These are phyloP conservation scores for Salmacisia buchloeana DNA, from an alignment of 1,284 basidiomycete species.

Conservation along the genomic window DNA sequence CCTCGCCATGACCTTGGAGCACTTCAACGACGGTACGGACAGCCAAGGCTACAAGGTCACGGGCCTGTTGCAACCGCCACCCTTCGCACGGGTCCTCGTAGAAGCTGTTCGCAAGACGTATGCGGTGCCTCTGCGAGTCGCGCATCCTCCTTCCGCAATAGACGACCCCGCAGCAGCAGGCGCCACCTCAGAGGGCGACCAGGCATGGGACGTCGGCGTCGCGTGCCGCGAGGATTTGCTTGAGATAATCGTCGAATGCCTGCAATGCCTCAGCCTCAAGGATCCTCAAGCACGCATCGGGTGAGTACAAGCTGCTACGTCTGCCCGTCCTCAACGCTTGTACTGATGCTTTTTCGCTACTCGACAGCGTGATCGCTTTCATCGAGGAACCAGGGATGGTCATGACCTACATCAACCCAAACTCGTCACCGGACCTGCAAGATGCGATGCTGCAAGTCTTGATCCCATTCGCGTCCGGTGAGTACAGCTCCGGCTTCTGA, in stretches of 20 bases:
- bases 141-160: not conserved
- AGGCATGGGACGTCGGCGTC: not conserved
- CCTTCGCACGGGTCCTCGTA: not conserved
- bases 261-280: not conserved
- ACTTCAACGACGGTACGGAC: not conserved
- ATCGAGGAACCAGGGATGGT: slow-evolving; percentile 6
- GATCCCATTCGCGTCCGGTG: not conserved
- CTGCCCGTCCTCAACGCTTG: no score
- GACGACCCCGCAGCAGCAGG: not conserved
- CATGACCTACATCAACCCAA: not conserved
- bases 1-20: not conserved
- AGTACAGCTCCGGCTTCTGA: not conserved
- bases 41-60: not conserved
- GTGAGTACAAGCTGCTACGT: no score
- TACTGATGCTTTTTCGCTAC: not conserved
- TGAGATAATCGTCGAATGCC: not conserved
- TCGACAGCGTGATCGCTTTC: not conserved
- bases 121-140: not conserved
- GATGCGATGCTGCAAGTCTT: not conserved
- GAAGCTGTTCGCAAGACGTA: slow-evolving; percentile 3
- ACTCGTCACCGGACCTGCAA: not conserved
- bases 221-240: not conserved
- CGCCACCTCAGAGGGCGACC: not conserved
- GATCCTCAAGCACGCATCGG: slow-evolving; percentile 4
- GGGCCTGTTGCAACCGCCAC: not conserved